These are phyloP conservation scores for Pyricularia grisea DNA, from an alignment of 2,329 filamentous ascomycete species.

Conservation along the genomic window DNA sequence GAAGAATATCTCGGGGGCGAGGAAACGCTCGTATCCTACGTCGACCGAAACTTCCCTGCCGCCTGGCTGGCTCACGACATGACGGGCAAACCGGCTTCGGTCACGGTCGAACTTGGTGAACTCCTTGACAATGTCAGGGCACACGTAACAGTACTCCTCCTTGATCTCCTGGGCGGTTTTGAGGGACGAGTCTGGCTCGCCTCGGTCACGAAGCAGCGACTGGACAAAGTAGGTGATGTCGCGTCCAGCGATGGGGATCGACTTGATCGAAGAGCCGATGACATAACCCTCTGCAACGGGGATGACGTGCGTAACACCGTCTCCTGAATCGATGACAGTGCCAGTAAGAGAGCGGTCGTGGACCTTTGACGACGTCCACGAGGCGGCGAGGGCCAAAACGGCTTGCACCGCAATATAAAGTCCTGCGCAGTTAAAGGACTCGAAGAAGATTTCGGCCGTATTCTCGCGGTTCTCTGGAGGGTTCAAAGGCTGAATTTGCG, in stretches of 20 bases:
- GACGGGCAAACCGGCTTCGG: constrained; percentile 81
- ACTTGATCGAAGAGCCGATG: constrained; percentile 98
- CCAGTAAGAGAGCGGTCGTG: constrained; percentile 92
- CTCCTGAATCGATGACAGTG: constrained; percentile 96
- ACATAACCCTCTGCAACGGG: constrained; percentile 98
- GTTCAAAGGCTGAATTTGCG: constrained; percentile 66
- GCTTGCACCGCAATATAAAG: constrained; percentile 98
- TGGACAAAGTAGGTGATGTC: constrained; percentile 99
- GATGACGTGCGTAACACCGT: constrained; percentile 98
- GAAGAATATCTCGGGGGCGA: constrained; percentile 99
- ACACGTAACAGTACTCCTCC: constrained; percentile 98
- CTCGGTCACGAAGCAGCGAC: constrained; percentile 87
- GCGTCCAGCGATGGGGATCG: constrained; percentile 92
- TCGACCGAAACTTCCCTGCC: constrained; percentile 80
- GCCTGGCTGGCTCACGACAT: constrained; percentile 77
- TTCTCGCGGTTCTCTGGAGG: constrained; percentile 98
- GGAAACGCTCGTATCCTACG: constrained; percentile 94
- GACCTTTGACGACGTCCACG: constrained; percentile 97
- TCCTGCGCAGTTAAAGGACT: constrained; percentile 98
- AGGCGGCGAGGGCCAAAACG: constrained; percentile 89
- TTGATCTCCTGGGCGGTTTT: constrained; percentile 98
- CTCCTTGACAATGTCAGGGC: constrained; percentile 97
- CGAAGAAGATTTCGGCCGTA: constrained; percentile 99
- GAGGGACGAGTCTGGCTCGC: constrained; percentile 90
- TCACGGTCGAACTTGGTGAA: constrained; percentile 92